These are phyloP conservation scores for Leccinum pachyderme DNA, from an alignment of 1,284 basidiomycete genomes.

Conservation along the genomic window DNA sequence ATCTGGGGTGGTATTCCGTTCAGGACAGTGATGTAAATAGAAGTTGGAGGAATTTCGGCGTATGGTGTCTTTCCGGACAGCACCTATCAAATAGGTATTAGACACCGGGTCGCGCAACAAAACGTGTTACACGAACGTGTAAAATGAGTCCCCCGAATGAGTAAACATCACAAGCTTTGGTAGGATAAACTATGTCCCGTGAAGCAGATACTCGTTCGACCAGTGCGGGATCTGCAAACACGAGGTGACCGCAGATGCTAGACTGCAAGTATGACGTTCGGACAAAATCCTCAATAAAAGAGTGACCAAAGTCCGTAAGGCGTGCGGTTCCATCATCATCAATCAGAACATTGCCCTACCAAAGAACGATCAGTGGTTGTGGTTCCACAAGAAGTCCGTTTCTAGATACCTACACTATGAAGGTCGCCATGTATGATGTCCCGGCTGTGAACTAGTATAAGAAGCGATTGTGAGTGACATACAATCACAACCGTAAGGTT, in stretches of 20 bases:
- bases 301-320: conserved; percentile 39
- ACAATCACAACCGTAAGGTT: neutral
- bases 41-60: conserved; percentile 3
- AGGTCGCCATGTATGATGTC: conserved; percentile 27
- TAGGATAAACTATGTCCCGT: conserved; percentile 17
- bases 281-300: conserved; percentile 33
- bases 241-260: conserved; percentile 30
- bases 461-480: neutral
- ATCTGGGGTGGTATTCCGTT: conserved; percentile 18
- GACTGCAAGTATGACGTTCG: conserved; percentile 36
- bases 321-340: conserved; percentile 23
- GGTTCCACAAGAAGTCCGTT: neutral
- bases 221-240: conserved; percentile 39
- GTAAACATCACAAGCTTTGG: conserved; percentile 30
- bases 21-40: conserved; percentile 3
- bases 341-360: conserved; percentile 30
- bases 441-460: conserved; percentile 24
- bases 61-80: conserved; percentile 24
- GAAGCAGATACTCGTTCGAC: conserved; percentile 10
- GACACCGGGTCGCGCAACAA: neutral
- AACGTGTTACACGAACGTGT: conserved; percentile 21
- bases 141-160: conserved; percentile 34
- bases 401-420: conserved; percentile 22
- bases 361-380: neutral
- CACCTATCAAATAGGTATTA: conserved; percentile 17